Base-by-base conservation (phyloP, 352 stramenopile species). In the Globisporangium splendens region DNA sequence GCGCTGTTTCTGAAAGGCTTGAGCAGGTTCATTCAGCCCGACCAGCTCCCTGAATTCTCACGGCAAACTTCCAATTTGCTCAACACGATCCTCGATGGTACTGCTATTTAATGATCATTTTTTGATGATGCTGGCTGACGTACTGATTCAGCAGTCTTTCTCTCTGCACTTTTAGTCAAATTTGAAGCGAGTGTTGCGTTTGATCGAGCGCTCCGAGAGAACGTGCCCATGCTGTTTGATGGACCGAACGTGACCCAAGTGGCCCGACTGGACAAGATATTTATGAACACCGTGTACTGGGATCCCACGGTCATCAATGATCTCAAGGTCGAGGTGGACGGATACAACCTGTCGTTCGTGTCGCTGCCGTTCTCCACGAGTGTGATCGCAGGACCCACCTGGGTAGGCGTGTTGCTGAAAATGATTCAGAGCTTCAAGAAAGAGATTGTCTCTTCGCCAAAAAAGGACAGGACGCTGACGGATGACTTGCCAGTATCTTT, bases 321-420 rank as follows among this genome's bases (percentile, higher is more conserved):
- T 14, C 66, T 92, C 21, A 84, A 75, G 43, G 6, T 89, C 1
- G 79, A 92, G 51, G 69, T 72, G 8, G 62, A 75, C 52, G 60
- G 67, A 38, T 89, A 86, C 53, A 59, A 46, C 0, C 41, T 86
- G 15, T 90, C 83, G 44, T 66, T 90, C 3, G 74, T 88, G 18
- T 70, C 76, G 1, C 53, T 72, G n/a, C 28, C 61, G 20, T 46
- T 66, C 43, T 54, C 63, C 4, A 66, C 48, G 28, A 60, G 42
- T 4, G 54, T 62, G 14, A 59, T 73, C 13, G 57, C 52, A 49
- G 78, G 73, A 1, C 58, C 76, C 0, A 86, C 65, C 24, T 93
- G 83, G 83, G 57, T 76, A 48, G 73, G 75, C 2, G 54, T 87
- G 38, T 44, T 90, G 20, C 28, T 78, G 11, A 86, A 82, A 46